Base-by-base conservation (phyloP, 177 flowering plant genomes). In the Vitis hybrid region DNA sequence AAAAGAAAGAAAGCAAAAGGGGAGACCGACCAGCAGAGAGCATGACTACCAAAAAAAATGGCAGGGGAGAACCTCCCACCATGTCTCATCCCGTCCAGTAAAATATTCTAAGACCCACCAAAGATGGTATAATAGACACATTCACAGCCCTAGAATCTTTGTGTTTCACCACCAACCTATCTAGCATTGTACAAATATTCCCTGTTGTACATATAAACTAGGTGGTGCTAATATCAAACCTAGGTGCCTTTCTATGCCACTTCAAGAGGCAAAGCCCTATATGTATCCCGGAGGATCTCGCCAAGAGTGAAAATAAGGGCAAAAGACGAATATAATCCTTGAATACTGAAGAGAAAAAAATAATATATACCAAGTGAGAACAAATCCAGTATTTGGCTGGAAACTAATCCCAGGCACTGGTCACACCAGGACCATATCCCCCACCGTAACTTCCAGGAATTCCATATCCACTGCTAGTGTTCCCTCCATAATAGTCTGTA, bases 391-490 rank as follows among this genome's bases (percentile, higher is more conserved):
- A 62, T 34, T 61, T 32, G 8, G 9, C 8, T 18, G 51, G 65
- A 10, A 4, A 14, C 50, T 79, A 88, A 64, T 88, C 87, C 88
- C 89, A 86, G 1, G 88, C 89, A 74, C 88, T 87, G 58, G 84
- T 75, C 62, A 76, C 82, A 10, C 83, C 88, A 7, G 77, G 65
- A 60, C 79, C 81, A 66, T 82, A 80, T 18, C 88, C 89, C n/a
- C 84, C 85, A 49, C 77, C 79, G 64, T 71, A 69, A 45, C 83
- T 80, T 7, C 78, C 80, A 48, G 73, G 55, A 50, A 54, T 72
- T 10, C 82, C 84, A 66, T 77, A 77, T 30, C 82, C 82, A 62
- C 76, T 63, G 8, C 64, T 26, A 19, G 48, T 62, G 21, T 52
- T 64, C 14, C 60, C 67, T 14, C 76, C 76, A 56, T 79, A 79